A percentile compares a stretch with the other conserved stretches of the same genome.
These are phyloP conservation scores for Penicillium steckii DNA, from an alignment of 495 filamentous ascomycete genomes.

Conservation along the genomic window DNA sequence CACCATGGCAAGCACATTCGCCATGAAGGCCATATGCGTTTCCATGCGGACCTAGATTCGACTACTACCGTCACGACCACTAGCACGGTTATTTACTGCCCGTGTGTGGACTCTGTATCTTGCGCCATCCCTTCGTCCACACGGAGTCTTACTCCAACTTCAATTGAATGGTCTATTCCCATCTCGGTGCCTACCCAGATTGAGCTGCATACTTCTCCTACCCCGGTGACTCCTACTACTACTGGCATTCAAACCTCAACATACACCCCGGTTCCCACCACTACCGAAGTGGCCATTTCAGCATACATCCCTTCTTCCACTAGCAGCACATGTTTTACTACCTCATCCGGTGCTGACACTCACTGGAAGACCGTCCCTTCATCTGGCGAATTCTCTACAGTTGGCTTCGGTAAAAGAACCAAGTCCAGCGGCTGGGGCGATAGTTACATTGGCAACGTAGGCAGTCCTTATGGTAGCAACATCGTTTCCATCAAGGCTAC, in stretches of 20 bases:
- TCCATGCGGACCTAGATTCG: constrained; percentile 11
- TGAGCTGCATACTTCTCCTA: constrained; percentile 1
- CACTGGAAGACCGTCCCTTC: constrained; percentile 23
- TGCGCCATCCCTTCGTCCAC: background rate
- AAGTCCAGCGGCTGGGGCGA: constrained; percentile 27
- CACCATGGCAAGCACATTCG: constrained; percentile 7
- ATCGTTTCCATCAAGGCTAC: constrained; percentile 38
- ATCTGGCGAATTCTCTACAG: constrained; percentile 22
- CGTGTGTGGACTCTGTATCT: background rate
- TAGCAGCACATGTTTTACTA: background rate
- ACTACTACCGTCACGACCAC: constrained; percentile 14
- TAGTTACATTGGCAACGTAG: constrained; percentile 48
- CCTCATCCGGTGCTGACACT: constrained; percentile 7
- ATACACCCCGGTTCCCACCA: background rate
- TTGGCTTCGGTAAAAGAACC: constrained; percentile 33
- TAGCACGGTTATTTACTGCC: constrained; percentile 12
- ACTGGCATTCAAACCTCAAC: constrained; percentile 1
- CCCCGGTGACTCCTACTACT: constrained; percentile 1
- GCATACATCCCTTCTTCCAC: constrained; percentile 1
- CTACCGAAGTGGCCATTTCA: background rate
- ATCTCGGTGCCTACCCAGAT: background rate
- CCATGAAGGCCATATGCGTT: constrained; percentile 23
- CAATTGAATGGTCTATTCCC: background rate
- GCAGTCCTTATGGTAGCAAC: constrained; percentile 52
- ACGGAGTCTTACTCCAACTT: background rate